Base-by-base conservation (phyloP, 768 basidiomycete genomes). In the Collybiopsis luxurians region DNA sequence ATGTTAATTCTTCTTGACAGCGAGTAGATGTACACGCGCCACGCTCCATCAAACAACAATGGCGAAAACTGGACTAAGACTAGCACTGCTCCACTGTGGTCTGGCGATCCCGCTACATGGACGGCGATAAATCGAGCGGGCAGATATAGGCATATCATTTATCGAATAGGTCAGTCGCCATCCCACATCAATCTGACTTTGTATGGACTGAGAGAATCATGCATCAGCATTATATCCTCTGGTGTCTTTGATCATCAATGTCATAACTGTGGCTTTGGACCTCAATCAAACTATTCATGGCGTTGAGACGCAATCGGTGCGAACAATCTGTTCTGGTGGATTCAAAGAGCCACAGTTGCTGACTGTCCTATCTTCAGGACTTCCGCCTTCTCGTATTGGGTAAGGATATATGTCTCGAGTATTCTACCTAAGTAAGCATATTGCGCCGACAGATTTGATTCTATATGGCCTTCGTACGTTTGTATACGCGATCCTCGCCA, bases 221-320 rank as follows among this genome's bases (percentile, higher is more conserved):
- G n/a, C 24, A 45, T n/a, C n/a, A 63, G 57, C 42, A 9, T 55
- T 68, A 9, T 68, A 68, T 30, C 66, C 67, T 2, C 61, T 68
- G 15, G 49, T 67, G 19, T 67, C 66, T 0, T 46, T 60, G 6
- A 27, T 63, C 21, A 39, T 66, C 40, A 67, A 67, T 51, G 59
- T 59, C 34, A 48, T 60, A 12, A 62, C 64, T 11, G 56, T 60
- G 21, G 58, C 60, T 17, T 42, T 68, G 9, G 67, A 67, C 53
- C 57, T 68, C 49, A 28, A 61, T 49, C 24, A 51, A 30, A 60
- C 62, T 39, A 56, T 66, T n/a, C n/a, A n/a, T n/a, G n/a, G n/a
- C 2, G 34, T 49, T 12, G 59, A 57, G 21, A 34, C 63, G 9
- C 48, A n/a, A n/a, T n/a, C n/a, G n/a, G n/a, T n/a, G n/a, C n/a